Percentiles rank a stretch among this genome's conserved stretches.
Conservation (phyloP, 1,284 basidiomycete species). For the Farysia itapuensis region DNA sequence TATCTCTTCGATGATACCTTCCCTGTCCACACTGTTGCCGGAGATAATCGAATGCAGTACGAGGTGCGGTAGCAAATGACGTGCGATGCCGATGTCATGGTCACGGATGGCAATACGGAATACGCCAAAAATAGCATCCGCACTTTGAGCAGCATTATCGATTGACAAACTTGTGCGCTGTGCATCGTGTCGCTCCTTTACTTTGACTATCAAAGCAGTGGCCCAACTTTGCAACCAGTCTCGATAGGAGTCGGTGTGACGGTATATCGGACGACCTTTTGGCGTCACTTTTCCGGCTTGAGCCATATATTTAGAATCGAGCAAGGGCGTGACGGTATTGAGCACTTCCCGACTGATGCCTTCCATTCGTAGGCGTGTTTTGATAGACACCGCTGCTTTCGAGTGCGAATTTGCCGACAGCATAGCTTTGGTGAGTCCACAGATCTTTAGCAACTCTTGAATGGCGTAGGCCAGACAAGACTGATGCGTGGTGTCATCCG, state of each 20-base stretch:
- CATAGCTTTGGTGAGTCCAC: conserved; percentile 77
- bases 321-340: conserved; percentile 83
- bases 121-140: conserved; percentile 72
- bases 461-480: conserved; percentile 85
- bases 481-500: conserved; percentile 91
- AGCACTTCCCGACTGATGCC: conserved; percentile 78
- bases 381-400: conserved; percentile 66
- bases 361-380: conserved; percentile 71
- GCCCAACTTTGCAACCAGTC: conserved; percentile 97
- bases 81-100: conserved; percentile 87
- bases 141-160: conserved; percentile 53
- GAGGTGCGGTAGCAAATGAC: conserved; percentile 86
- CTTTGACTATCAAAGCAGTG: conserved; percentile 71
- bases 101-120: conserved; percentile 79
- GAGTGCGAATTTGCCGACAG: conserved; percentile 62
- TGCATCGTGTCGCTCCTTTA: conserved; percentile 50
- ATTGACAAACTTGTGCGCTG: conserved; percentile 2
- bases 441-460: conserved; percentile 86
- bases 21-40: conserved; percentile 67
- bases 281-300: conserved; percentile 31
- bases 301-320: conserved; percentile 53
- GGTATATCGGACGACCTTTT: conserved; percentile 66
- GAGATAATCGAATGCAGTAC: conserved; percentile 83
- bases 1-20: conserved; percentile 75
- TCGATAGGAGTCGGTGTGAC: conserved; percentile 75